Evolutionary conservation across 2,329 filamentous ascomycete genomes (phyloP).

Genomic region (Rutstroemia sp.): DNA sequence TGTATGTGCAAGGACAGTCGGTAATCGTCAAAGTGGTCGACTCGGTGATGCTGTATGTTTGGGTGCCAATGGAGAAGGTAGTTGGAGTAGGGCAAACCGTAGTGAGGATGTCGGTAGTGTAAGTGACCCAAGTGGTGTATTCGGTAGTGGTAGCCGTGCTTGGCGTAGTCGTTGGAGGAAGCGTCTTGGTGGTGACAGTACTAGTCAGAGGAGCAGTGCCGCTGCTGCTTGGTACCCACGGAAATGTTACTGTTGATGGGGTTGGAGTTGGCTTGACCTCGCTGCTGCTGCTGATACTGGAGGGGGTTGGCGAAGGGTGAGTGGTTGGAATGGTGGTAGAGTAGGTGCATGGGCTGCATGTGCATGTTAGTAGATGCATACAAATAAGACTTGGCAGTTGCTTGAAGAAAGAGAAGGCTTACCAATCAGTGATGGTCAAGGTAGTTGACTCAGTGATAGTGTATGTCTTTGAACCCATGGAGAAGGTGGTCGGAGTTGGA

Average conservation of each 20-base stretch:
- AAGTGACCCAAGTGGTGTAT: conserved; percentile 8
- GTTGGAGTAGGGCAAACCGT: conserved; percentile 26
- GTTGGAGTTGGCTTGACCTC: neutral
- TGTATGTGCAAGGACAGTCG: conserved; percentile 37
- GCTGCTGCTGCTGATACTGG: neutral
- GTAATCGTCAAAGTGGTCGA: conserved; percentile 41
- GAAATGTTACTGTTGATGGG: neutral
- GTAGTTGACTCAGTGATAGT: conserved; percentile 53
- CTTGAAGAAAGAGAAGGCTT: neutral
- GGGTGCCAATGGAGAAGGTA: conserved; percentile 33
- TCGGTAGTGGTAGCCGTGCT: neutral
- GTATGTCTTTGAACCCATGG: conserved; percentile 37
- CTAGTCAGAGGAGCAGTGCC: neutral
- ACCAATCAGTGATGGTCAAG: conserved; percentile 39
- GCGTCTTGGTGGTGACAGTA: neutral
- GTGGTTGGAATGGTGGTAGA: conserved; percentile 2
- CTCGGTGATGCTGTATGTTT: conserved; percentile 53
- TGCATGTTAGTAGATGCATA: neutral
- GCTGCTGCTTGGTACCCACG: neutral
- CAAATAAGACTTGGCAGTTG: neutral
- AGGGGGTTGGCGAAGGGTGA: neutral
- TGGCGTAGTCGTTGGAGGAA: neutral
- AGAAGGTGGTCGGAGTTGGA: conserved; percentile 32
- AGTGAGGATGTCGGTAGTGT: conserved; percentile 7
- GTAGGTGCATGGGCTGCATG: conserved; percentile 6